Base-by-base conservation (phyloP, 2,329 filamentous ascomycete genomes). In the Colletotrichum chrysophilum region DNA sequence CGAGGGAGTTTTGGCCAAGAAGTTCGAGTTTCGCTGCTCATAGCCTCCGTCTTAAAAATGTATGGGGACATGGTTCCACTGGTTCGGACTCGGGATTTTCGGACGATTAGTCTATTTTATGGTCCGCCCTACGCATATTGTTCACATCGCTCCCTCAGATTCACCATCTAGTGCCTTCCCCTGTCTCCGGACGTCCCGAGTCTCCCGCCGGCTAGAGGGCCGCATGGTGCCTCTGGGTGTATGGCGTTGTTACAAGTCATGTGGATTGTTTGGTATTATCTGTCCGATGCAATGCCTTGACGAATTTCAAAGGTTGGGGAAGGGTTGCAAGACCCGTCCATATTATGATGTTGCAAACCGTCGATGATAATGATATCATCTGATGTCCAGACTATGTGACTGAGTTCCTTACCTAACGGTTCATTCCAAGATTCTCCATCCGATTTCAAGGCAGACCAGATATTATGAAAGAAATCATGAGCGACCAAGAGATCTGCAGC, bases 21-120 rank as follows among this genome's bases (percentile, higher is more conserved):
- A 24, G 28, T 70, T 76, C 43, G 60, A 70, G 74, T 76, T 74
- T 76, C 74, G 66, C 34, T 36, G 24, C 66, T 21, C 60, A 66
- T 61, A 28, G 65, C 18, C 24, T 16, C 55, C 60, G 70, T 76
- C 65, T 74, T 64, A 38, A 52, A 12, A 61, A 12, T 30, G 38
- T 64, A 72, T 72, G 62, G 72, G 28, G 2, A 66, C 70, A 76
- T 65, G 64, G 70, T 43, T 66, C 52, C 38, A 73, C 43, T 38
- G 58, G 18, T 58, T 61, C 60, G 65, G 65, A n/a, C 38, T 74
- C 60, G 70, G 64, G n/a, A 43, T 61, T 14, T 30, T 71, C 28
- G 62, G 38, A 67, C 36, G 56, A 55, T 36, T n/a, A 74, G 65
- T 34, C 34, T 65, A 60, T 36, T 60, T 32, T n/a, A 24, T 58